Percentiles rank a stretch among this genome's conserved stretches.
phyloP scores from a whole-genome alignment of 2,329 filamentous ascomycete species.

The Penicillium sp. region DNA sequence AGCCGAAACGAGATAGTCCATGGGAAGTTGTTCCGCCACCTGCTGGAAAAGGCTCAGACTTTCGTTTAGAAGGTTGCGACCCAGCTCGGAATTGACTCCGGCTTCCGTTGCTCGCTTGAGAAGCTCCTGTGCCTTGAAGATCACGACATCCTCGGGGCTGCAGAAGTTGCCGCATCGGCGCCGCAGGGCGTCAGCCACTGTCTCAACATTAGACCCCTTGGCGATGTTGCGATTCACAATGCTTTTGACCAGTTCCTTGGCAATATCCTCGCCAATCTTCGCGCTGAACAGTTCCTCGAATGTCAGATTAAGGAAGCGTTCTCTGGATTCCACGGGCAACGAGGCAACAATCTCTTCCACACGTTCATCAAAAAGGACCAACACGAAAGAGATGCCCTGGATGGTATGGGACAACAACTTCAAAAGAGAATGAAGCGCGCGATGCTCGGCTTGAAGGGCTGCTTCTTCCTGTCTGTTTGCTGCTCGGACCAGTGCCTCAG shows the following conservation, averaged over 20 bases:
- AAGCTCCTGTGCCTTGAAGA: constrained; percentile 97
- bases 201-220: constrained; percentile 94
- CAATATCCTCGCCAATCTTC: constrained; percentile 73
- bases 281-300: constrained; percentile 85
- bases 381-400: constrained; percentile 92
- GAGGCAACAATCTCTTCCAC: constrained; percentile 79
- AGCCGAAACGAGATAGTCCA: constrained; percentile 71
- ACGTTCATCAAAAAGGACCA: constrained; percentile 89
- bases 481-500: constrained; percentile 72
- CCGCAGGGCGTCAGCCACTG: constrained; percentile 87
- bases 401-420: constrained; percentile 84
- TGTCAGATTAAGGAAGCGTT: constrained; percentile 68
- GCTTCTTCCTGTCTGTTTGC: constrained; percentile 84
- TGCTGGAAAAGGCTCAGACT: constrained; percentile 82
- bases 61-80: constrained; percentile 76
- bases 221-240: constrained; percentile 98
- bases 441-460: constrained; percentile 87
- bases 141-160: constrained; percentile 91
- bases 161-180: constrained; percentile 95
- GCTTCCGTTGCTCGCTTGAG: constrained; percentile 82
- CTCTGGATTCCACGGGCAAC: constrained; percentile 63
- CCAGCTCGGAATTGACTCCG: constrained; percentile 65
- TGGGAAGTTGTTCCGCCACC: constrained; percentile 75
- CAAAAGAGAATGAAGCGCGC: constrained; percentile 79
- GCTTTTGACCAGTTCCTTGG: constrained; percentile 90